Evolutionary conservation across 495 filamentous ascomycete species (phyloP).

Genomic region (Penicillium ucsense): DNA sequence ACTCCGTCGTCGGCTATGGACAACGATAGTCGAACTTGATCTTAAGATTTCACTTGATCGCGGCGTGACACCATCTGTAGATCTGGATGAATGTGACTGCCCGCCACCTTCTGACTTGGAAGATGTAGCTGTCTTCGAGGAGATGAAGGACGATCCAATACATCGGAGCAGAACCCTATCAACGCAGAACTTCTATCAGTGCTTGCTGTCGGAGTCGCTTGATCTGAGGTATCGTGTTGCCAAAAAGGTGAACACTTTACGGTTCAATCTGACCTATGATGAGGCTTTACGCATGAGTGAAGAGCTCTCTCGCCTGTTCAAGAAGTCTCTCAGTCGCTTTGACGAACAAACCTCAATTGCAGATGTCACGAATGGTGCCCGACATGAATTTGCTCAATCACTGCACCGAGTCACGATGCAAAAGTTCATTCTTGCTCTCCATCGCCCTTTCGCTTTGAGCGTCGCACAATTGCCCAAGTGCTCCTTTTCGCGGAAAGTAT

Average conservation of each 20-base stretch:
- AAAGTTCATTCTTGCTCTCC: conserved; percentile 43
- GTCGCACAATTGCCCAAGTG: conserved; percentile 40
- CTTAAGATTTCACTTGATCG: conserved; percentile 48
- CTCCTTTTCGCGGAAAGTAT: conserved; percentile 47
- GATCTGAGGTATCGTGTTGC: conserved; percentile 39
- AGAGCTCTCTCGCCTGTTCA: conserved; percentile 26
- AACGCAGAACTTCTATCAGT: conserved; percentile 45
- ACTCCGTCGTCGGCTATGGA: conserved; percentile 50
- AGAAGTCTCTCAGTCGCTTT: conserved; percentile 19
- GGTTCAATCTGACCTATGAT: conserved; percentile 39
- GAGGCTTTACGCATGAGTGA: conserved; percentile 39
- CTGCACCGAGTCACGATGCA: conserved; percentile 37
- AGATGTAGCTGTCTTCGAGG: conserved; percentile 44
- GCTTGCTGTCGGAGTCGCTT: conserved; percentile 37
- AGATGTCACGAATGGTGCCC: conserved; percentile 7
- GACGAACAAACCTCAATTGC: conserved; percentile 15
- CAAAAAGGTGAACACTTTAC: conserved; percentile 39
- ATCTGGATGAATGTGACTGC: conserved; percentile 39
- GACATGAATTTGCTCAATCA: conserved; percentile 27
- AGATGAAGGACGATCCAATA: conserved; percentile 23
- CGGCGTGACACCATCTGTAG: conserved; percentile 41
- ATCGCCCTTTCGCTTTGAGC: conserved; percentile 42
- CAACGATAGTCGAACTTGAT: conserved; percentile 50
- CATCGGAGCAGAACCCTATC: conserved; percentile 22
- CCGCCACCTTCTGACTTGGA: conserved; percentile 45